Conservation (phyloP, 768 basidiomycete genomes). For the Tricholoma sp. region DNA sequence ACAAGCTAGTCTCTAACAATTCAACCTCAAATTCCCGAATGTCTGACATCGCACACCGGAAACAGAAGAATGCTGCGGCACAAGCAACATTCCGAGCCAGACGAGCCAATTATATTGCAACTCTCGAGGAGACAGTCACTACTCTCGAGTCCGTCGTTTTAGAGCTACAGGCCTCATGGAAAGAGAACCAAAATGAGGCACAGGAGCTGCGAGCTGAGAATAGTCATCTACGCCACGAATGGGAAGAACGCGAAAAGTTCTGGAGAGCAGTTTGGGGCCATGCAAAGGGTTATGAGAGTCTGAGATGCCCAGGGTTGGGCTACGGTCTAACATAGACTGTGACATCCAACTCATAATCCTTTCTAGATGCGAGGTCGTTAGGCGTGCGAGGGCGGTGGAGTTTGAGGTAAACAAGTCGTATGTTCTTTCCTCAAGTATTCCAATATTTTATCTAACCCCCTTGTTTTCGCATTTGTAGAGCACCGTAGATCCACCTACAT, state of each 20-base stretch:
- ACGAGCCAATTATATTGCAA: constrained; percentile 82
- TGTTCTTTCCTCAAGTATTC: too few species aligned
- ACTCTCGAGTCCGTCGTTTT: constrained; percentile 79
- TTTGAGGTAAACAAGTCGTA: too few species aligned
- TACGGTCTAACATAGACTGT: too few species aligned
- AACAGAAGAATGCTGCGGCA: constrained; percentile 88
- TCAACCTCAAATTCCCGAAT: constrained; percentile 35
- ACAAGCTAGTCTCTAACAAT: constrained; percentile 32
- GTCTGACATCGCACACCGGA: constrained; percentile 67
- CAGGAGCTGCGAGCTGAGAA: constrained; percentile 64
- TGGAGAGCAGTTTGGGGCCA: constrained; percentile 63
- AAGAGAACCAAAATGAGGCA: constrained; percentile 57
- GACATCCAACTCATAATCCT: too few species aligned
- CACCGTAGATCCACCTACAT: too few species aligned
- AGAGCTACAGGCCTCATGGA: constrained; percentile 76
- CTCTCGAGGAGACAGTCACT: constrained; percentile 85
- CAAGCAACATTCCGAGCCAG: constrained; percentile 81
- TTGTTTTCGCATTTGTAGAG: too few species aligned
- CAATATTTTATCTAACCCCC: too few species aligned
- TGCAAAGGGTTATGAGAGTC: too few species aligned
- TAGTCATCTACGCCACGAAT: constrained; percentile 54
- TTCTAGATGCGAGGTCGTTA: too few species aligned
- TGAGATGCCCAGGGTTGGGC: too few species aligned
- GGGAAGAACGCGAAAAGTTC: constrained; percentile 67
- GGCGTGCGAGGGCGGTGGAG: too few species aligned